Evolutionary conservation across 768 basidiomycete genomes (phyloP).

Genomic region (Clavulina sp.): DNA sequence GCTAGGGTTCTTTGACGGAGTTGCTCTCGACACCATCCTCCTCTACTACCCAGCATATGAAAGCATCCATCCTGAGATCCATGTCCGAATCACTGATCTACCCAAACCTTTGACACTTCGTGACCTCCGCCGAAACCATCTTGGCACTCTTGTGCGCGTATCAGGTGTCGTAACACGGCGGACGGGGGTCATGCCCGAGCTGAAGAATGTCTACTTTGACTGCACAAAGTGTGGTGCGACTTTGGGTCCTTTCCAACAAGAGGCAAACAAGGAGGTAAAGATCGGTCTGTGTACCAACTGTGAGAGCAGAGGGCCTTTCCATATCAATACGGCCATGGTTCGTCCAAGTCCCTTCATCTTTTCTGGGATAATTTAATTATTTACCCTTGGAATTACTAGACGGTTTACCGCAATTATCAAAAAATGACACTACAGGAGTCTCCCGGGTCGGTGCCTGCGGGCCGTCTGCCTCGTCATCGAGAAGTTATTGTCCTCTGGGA

Average conservation of each 20-base stretch:
- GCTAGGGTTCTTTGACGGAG: constrained; percentile 88
- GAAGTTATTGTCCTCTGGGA: constrained; percentile 97
- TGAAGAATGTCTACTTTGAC: constrained; percentile 98
- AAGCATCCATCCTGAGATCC: constrained; percentile 93
- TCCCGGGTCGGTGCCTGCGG: constrained; percentile 93
- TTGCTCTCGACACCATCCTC: constrained; percentile 84
- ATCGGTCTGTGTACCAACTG: constrained; percentile 91
- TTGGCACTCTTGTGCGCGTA: constrained; percentile 91
- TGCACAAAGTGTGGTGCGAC: constrained; percentile 89
- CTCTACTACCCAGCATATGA: constrained; percentile 93
- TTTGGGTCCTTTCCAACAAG: constrained; percentile 95
- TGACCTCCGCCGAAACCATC: constrained; percentile 77
- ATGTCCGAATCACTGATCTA: constrained; percentile 89
- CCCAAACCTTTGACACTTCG: constrained; percentile 81
- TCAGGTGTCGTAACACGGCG: constrained; percentile 91
- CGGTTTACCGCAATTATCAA: constrained; percentile 95
- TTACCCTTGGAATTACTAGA: constrained; percentile 29
- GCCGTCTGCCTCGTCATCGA: constrained; percentile 88
- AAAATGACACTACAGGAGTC: constrained; percentile 98
- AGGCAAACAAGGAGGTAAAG: constrained; percentile 82
- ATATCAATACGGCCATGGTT: constrained; percentile 92
- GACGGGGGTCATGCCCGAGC: constrained; percentile 94
- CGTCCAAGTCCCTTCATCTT: constrained; percentile 10
- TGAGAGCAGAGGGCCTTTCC: constrained; percentile 87
- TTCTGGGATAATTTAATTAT: neutral